A percentile compares a stretch with the other conserved stretches of the same genome.
Evolutionary conservation across 2,329 filamentous ascomycete species (phyloP).

Genomic region (Ophiocordyceps camponoti-leonardi): DNA sequence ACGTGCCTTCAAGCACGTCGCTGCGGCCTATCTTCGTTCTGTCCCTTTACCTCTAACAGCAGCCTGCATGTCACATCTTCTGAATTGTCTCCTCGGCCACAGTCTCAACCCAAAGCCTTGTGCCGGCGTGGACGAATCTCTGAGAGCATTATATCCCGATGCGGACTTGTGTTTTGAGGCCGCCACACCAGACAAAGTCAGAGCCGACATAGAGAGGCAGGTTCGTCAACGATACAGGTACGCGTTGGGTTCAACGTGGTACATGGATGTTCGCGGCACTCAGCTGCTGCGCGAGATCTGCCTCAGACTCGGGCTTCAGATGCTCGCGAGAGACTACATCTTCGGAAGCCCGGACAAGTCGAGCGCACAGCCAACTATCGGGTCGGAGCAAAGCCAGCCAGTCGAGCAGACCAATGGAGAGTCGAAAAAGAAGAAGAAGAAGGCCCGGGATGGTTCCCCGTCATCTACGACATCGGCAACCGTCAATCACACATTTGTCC

Average conservation of each 20-base stretch:
- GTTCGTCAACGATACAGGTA: slow-evolving; percentile 61
- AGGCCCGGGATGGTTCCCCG: slow-evolving; percentile 35
- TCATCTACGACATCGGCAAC: slow-evolving; percentile 24
- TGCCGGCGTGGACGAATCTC: slow-evolving; percentile 56
- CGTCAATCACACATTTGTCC: slow-evolving; percentile 39
- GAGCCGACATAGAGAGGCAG: slow-evolving; percentile 53
- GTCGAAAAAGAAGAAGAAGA: slow-evolving; percentile 46
- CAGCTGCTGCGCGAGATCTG: slow-evolving; percentile 82
- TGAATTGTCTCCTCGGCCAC: slow-evolving; percentile 81
- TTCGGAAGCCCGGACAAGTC: slow-evolving; percentile 13
- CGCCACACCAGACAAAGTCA: slow-evolving; percentile 57
- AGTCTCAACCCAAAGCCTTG: slow-evolving; percentile 61
- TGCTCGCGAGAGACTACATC: slow-evolving; percentile 48
- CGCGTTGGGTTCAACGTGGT: slow-evolving; percentile 51
- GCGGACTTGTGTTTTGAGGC: slow-evolving; percentile 67
- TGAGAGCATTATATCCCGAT: slow-evolving; percentile 65
- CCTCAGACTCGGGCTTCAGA: slow-evolving; percentile 77
- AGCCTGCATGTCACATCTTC: slow-evolving; percentile 64
- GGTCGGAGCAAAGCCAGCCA: slow-evolving; percentile 13
- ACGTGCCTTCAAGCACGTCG: slow-evolving; percentile 89
- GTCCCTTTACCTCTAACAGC: slow-evolving; percentile 67
- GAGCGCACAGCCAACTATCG: slow-evolving; percentile 14
- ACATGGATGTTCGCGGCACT: slow-evolving; percentile 48
- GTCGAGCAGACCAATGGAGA: slow-evolving; percentile 27
- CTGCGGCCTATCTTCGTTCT: slow-evolving; percentile 61